phyloP scores from a whole-genome alignment of 2,329 filamentous ascomycete species.

The Calycina marina region DNA sequence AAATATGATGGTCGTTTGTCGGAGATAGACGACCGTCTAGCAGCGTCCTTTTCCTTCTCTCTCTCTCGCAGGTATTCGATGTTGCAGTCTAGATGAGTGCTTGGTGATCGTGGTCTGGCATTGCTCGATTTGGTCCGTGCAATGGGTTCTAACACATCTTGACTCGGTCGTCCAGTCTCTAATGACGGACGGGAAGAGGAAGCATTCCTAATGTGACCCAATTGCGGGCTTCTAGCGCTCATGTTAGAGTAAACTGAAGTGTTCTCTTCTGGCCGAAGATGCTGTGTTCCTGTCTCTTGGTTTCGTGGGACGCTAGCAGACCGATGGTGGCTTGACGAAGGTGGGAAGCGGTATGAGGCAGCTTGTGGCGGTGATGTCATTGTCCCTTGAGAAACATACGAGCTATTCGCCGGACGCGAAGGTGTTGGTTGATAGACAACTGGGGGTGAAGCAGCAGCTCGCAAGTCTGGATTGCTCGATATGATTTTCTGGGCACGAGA shows the following conservation, averaged over 20 bases:
- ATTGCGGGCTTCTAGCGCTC: conserved; percentile 18
- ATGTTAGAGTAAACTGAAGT: conserved; percentile 9
- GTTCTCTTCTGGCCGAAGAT: conserved; percentile 13
- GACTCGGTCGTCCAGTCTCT: conserved; percentile 51
- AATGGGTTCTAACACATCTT: conserved; percentile 44
- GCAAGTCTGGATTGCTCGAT: conserved; percentile 45
- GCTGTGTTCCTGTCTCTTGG: conserved; percentile 11
- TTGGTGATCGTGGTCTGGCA: conserved; percentile 57
- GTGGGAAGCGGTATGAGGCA: conserved; percentile 16
- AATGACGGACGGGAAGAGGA: conserved; percentile 52
- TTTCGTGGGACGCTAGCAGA: conserved; percentile 31
- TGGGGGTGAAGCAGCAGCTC: conserved; percentile 30
- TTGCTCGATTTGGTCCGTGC: conserved; percentile 52
- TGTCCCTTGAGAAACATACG: conserved; percentile 55
- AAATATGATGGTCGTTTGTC: conserved; percentile 21
- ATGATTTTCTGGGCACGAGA: conserved; percentile 51
- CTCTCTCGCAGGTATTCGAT: conserved; percentile 70
- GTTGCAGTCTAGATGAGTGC: conserved; percentile 70
- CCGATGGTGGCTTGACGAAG: conserved; percentile 29
- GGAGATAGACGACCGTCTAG: conserved; percentile 12
- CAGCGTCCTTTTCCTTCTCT: conserved; percentile 50
- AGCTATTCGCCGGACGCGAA: conserved; percentile 27
- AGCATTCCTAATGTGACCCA: conserved; percentile 26
- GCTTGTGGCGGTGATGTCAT: conserved; percentile 51
- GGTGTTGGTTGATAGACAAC: conserved; percentile 20